Percentiles rank a stretch among this genome's conserved stretches.
Evolutionary conservation across 225 moss, liverwort and hornwort genomes (phyloP).

Genomic region (Physcomitrellopsis africana): DNA sequence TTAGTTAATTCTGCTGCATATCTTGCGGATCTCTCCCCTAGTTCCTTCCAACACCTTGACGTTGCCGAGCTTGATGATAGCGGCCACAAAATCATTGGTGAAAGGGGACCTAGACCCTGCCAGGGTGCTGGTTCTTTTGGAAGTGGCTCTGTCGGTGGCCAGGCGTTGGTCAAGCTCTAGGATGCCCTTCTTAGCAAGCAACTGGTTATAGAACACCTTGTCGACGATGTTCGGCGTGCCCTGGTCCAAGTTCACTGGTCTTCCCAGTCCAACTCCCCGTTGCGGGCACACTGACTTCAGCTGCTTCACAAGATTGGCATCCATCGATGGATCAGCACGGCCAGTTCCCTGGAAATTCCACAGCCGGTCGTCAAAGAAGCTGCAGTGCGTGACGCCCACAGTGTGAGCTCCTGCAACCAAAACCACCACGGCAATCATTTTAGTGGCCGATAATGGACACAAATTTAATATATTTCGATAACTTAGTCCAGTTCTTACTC

Average conservation of each 20-base stretch:
- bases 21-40: constrained; percentile 47
- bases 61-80: constrained; percentile 41
- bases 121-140: constrained; percentile 1
- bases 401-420: constrained; percentile 53
- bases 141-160: constrained; percentile 31
- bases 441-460: neutral
- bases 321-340: constrained; percentile 45
- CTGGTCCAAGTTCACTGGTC: constrained; percentile 46
- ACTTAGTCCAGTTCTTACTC: neutral
- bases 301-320: constrained; percentile 16
- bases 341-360: constrained; percentile 51
- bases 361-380: constrained; percentile 48
- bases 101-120: constrained; percentile 45
- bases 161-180: constrained; percentile 48
- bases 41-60: constrained; percentile 41
- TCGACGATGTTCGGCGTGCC: constrained; percentile 42
- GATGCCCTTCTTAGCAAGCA: constrained; percentile 46
- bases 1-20: constrained; percentile 51
- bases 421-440: neutral
- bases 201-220: constrained; percentile 45
- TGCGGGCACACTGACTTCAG: constrained; percentile 35
- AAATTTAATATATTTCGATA: neutral
- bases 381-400: constrained; percentile 58
- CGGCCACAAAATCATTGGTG: constrained; percentile 31
- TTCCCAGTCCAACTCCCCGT: constrained; percentile 37